A percentile compares a stretch with the other conserved stretches of the same genome.
phyloP scores from a whole-genome alignment of 108 stramenopile species.

The Cylindrotheca closterium region DNA sequence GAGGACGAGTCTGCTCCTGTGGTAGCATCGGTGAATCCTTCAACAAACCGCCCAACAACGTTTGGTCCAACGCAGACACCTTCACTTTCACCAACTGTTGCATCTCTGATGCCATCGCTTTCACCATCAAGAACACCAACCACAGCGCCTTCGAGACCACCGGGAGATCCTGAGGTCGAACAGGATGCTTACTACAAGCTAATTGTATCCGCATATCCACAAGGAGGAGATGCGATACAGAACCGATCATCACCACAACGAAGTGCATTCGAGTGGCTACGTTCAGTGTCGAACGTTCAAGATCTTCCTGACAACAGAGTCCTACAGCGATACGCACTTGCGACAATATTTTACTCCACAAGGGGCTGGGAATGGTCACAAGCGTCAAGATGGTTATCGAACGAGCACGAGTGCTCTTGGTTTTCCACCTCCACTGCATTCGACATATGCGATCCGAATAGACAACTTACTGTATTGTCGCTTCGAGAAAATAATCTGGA shows the following conservation, averaged over 20 bases:
- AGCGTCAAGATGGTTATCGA: slow-evolving; percentile 13
- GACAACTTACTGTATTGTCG: neutral
- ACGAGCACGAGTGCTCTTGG: slow-evolving; percentile 18
- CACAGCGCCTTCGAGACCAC: too few relatives aligned
- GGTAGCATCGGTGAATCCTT: neutral
- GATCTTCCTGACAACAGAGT: slow-evolving; percentile 6
- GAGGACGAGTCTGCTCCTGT: neutral
- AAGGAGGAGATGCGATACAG: neutral
- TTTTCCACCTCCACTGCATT: slow-evolving; percentile 7
- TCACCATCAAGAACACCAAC: too few relatives aligned
- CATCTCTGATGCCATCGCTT: neutral
- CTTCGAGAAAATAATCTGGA: slow-evolving; percentile 18
- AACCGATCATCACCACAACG: slow-evolving; percentile 17
- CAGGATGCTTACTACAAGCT: slow-evolving; percentile 5
- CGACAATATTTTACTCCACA: slow-evolving; percentile 26
- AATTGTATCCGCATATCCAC: slow-evolving; percentile 6
- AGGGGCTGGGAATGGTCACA: slow-evolving; percentile 18
- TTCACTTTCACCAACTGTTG: neutral
- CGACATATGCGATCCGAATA: slow-evolving; percentile 22
- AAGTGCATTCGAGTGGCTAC: slow-evolving; percentile 18
- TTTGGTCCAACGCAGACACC: neutral
- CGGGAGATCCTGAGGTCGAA: too few relatives aligned
- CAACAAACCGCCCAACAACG: neutral
- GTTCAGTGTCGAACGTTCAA: neutral
- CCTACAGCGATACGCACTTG: slow-evolving; percentile 27